phyloP scores from a whole-genome alignment of 768 basidiomycete genomes.

The Lyophyllum decastes region DNA sequence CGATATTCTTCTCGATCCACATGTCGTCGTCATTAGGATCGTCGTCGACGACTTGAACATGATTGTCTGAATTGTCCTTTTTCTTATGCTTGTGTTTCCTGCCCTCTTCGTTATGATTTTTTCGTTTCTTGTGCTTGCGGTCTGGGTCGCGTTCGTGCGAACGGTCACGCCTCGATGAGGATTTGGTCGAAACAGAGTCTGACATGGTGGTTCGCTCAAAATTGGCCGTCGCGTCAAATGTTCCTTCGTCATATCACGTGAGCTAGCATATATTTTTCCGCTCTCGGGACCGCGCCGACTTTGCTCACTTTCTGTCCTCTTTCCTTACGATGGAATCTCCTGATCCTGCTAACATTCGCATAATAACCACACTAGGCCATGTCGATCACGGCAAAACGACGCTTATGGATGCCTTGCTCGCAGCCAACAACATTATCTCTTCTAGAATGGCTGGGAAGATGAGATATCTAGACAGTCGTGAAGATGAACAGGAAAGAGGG shows the following conservation, averaged over 20 bases:
- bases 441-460: slow-evolving; percentile 93
- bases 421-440: slow-evolving; percentile 98
- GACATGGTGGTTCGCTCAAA: slow-evolving; percentile 11
- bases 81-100: slow-evolving; percentile 41
- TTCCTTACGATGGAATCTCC: slow-evolving; percentile 29
- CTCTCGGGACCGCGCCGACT: slow-evolving; percentile 2
- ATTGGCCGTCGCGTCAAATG: not conserved
- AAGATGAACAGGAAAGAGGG: slow-evolving; percentile 96
- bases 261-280: slow-evolving; percentile 1
- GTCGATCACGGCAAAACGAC: slow-evolving; percentile 98
- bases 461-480: slow-evolving; percentile 91
- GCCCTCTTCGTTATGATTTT: slow-evolving; percentile 46
- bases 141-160: slow-evolving; percentile 41
- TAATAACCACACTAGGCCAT: slow-evolving; percentile 85
- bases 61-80: slow-evolving; percentile 43
- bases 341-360: slow-evolving; percentile 58
- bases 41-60: slow-evolving; percentile 62
- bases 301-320: not conserved
- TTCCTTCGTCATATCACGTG: slow-evolving; percentile 24
- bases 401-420: slow-evolving; percentile 91
- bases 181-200: slow-evolving; percentile 14
- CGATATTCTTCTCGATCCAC: slow-evolving; percentile 89
- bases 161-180: slow-evolving; percentile 32
- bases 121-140: slow-evolving; percentile 55
- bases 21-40: slow-evolving; percentile 73